Evolutionary conservation across 139 green algal genomes (phyloP).

Genomic region (Auxenochlorella pyrenoidosa): DNA sequence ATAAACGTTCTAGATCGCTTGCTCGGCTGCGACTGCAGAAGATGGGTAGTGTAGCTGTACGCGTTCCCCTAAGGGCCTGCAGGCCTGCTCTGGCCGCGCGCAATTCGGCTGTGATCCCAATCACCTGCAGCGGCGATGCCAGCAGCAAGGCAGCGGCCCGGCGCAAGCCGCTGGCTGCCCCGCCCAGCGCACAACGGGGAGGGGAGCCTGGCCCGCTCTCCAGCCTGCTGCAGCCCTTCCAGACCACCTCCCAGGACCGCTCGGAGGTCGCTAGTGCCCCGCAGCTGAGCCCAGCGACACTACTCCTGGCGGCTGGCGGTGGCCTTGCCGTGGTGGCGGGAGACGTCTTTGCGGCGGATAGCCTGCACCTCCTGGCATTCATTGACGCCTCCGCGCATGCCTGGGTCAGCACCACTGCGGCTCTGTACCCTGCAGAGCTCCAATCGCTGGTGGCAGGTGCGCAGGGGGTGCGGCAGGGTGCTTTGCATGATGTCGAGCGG

Average conservation of each 20-base stretch:
- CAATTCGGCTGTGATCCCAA: too few species aligned
- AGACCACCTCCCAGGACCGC: background rate
- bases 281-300: background rate
- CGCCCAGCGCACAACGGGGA: background rate
- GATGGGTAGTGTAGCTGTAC: too few species aligned
- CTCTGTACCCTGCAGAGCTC: background rate
- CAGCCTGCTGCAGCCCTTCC: background rate
- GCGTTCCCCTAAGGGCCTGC: too few species aligned
- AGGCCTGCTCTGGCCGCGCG: too few species aligned
- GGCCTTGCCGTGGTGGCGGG: background rate
- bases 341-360: background rate
- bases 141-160: too few species aligned
- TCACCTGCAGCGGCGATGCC: too few species aligned
- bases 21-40: too few species aligned
- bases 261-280: too few species aligned
- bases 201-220: background rate
- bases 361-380: background rate
- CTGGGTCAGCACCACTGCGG: background rate
- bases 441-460: background rate
- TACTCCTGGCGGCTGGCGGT: background rate
- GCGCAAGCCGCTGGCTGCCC: background rate
- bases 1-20: too few species aligned
- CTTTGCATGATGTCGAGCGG: too few species aligned
- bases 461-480: too few species aligned
- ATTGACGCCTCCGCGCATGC: background rate